phyloP scores from a whole-genome alignment of 768 basidiomycete genomes.

The Lactarius pseudohatsudake region DNA sequence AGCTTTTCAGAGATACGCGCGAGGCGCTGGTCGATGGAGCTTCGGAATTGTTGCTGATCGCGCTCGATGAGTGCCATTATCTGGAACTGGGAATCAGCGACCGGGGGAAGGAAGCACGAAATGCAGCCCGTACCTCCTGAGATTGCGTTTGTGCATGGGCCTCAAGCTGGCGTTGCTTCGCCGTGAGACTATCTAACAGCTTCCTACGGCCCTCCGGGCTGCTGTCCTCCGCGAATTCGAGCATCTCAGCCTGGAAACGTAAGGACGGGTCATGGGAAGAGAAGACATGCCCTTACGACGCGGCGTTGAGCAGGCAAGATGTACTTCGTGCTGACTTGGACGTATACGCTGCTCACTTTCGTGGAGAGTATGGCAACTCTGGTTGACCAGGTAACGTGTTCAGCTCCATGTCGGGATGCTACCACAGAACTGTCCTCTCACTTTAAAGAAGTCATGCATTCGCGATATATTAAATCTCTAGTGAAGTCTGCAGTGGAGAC shows the following conservation, averaged over 20 bases:
- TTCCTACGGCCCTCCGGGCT: constrained; percentile 6
- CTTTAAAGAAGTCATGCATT: constrained; percentile 12
- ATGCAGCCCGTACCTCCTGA: background rate
- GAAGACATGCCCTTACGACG: background rate
- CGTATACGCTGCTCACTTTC: constrained; percentile 5
- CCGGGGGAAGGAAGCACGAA: background rate
- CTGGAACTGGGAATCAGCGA: background rate
- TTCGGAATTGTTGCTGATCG: background rate
- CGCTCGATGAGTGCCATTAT: constrained; percentile 7
- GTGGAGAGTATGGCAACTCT: constrained; percentile 6
- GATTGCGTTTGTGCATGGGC: constrained; percentile 1
- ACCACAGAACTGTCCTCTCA: background rate
- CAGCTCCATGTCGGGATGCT: background rate
- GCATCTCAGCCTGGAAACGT: constrained; percentile 1
- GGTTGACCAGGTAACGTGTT: constrained; percentile 3
- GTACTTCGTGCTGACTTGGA: constrained; percentile 4
- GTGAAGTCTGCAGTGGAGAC: background rate
- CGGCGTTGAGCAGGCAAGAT: constrained; percentile 4
- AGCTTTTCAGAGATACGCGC: background rate
- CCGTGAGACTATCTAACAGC: constrained; percentile 1
- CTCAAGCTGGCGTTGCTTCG: constrained; percentile 12
- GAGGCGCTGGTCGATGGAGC: constrained; percentile 1
- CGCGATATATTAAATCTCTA: constrained; percentile 2
- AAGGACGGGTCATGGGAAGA: background rate
- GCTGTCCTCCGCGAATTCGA: constrained; percentile 5